Evolutionary conservation across 805 yeast genomes (phyloP).

Genomic region (Barnettozyma californica): DNA sequence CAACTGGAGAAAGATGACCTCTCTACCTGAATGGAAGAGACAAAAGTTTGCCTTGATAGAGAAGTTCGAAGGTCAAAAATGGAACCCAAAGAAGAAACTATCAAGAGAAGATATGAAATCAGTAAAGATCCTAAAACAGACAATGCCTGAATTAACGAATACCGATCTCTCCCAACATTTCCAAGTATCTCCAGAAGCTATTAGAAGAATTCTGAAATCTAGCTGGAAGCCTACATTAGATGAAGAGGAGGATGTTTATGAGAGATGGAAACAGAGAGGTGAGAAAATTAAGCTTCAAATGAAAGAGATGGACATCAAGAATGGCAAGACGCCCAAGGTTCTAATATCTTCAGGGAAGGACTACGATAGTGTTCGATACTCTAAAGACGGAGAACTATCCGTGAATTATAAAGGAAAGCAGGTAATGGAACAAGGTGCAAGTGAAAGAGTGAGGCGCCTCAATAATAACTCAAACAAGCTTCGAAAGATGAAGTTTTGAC

Average conservation of each 20-base stretch:
- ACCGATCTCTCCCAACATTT: constrained; percentile 58
- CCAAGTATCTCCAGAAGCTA: constrained; percentile 73
- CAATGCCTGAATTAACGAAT: constrained; percentile 56
- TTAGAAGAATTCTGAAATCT: constrained; percentile 72
- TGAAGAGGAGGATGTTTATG: constrained; percentile 41
- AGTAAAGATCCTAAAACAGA: constrained; percentile 48
- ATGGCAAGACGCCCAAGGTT: constrained; percentile 4
- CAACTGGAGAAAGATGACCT: constrained; percentile 38
- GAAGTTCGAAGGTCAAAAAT: constrained; percentile 50
- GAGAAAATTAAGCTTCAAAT: constrained; percentile 27
- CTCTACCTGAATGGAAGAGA: constrained; percentile 63
- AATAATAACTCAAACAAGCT: constrained; percentile 8
- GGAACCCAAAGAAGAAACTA: constrained; percentile 66
- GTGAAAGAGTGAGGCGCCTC: constrained; percentile 11
- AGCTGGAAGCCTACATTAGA: constrained; percentile 64
- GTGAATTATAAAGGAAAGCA: not conserved
- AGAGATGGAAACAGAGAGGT: constrained; percentile 52
- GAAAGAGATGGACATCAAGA: constrained; percentile 1
- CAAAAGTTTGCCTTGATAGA: constrained; percentile 59
- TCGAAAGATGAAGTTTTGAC: constrained; percentile 11
- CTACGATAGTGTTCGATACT: constrained; percentile 8
- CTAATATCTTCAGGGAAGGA: constrained; percentile 9
- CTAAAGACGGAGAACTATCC: constrained; percentile 2
- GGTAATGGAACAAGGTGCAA: constrained; percentile 5
- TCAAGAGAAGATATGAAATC: constrained; percentile 66